Base-by-base conservation (phyloP, 2,329 filamentous ascomycete species). In the Kalmusia sp. region DNA sequence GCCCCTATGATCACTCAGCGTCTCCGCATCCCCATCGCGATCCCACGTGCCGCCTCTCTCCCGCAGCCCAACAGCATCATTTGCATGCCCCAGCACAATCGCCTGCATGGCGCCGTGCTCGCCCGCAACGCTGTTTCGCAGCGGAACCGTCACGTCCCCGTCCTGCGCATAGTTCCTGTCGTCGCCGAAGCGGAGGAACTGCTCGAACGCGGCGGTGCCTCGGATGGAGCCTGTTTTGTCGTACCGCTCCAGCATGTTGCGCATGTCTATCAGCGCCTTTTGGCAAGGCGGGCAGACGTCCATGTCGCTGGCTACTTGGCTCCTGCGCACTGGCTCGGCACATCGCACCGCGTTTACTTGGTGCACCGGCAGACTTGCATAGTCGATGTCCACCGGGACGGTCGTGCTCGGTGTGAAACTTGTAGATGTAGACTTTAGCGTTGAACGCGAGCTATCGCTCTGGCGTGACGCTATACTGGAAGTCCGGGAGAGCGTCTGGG, bases 381-480 rank as follows among this genome's bases (percentile, higher is more conserved):
- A 37, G 17, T 47, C 44, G 1, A 47, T 19, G 1, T 21, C 15
- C 3, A 11, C 31, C 9, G 22, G 14, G 6, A 47, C 31, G 2
- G 44, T 47, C 22, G 44, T 47, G 33, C n/a, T 47, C 14, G 44
- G 44, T 15, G 44, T 28, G 31, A 47, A 47, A 17, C 44, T 47
- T 21, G 44, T 4, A 8, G 21, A n/a, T 19, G 33, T 30, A 3
- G 44, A 46, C 15, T 17, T 8, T 14, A 22, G 31, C 14, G 27
- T n/a, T 7, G n/a, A 8, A 5, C 27, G 6, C 2, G 7, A 17
- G 11, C 14, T 9, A n/a, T 37, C 15, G 3, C 31, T 37, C 5
- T 11, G 12, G 5, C 22, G 15, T 2, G 44, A 38, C 9, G 33
- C 44, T 2, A n/a, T 8, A 24, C 31, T 37, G 5, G 44, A 37